Evolutionary conservation across 1,284 basidiomycete genomes (phyloP).

Genomic region (Volvariella surrecta): DNA sequence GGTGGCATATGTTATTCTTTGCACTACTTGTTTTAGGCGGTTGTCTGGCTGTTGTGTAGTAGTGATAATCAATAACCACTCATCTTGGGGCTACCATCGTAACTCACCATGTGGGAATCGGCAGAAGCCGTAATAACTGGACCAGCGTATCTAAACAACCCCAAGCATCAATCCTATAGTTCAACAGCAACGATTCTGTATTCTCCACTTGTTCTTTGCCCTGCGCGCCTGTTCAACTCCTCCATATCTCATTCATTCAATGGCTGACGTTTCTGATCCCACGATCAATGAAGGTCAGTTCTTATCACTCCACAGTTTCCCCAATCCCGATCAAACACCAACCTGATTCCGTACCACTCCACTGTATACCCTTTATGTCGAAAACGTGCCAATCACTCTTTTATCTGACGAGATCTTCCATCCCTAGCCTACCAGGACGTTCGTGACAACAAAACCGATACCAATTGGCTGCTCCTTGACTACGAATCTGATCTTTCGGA

Average conservation of each 20-base stretch:
- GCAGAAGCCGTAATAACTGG: slow-evolving; percentile 14
- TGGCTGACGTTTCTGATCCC: slow-evolving; percentile 81
- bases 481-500: slow-evolving; percentile 86
- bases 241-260: slow-evolving; percentile 22
- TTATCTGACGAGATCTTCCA: slow-evolving; percentile 5
- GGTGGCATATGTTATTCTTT: no score
- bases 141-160: no score
- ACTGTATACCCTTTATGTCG: not conserved
- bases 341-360: no score
- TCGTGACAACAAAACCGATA: slow-evolving; percentile 72
- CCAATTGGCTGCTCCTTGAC: slow-evolving; percentile 81
- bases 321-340: not conserved
- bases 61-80: no score
- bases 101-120: slow-evolving; percentile 6
- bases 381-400: not conserved
- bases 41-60: no score
- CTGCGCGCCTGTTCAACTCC: slow-evolving; percentile 15
- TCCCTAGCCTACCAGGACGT: slow-evolving; percentile 77
- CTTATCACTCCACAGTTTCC: slow-evolving; percentile 1
- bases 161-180: not conserved
- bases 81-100: no score
- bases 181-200: not conserved
- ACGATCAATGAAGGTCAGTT: slow-evolving; percentile 67
- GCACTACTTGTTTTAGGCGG: no score
- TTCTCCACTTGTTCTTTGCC: slow-evolving; percentile 4